phyloP scores from a whole-genome alignment of 2,329 filamentous ascomycete genomes.

The Colletotrichum musicola region DNA sequence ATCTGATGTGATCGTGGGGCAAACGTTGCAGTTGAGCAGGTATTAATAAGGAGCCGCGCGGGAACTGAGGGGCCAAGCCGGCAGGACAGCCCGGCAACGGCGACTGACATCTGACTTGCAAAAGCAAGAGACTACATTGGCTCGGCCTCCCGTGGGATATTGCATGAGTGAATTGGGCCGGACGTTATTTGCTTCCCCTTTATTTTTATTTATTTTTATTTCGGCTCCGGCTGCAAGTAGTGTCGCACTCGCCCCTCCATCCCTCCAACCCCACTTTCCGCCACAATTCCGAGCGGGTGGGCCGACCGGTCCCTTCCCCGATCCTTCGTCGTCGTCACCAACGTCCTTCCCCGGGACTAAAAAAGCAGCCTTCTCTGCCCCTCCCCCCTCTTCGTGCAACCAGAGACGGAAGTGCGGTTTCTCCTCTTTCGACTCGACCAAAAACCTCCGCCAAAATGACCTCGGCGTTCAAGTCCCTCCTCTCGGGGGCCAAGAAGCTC shows the following conservation, averaged over 20 bases:
- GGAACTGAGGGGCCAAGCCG: slow-evolving; percentile 13
- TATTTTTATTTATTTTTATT: too few species aligned
- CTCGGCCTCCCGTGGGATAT: background rate
- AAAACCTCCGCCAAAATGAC: slow-evolving; percentile 49
- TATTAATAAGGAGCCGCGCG: slow-evolving; percentile 33
- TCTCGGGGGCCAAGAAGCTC: slow-evolving; percentile 54
- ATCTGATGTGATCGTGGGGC: too few species aligned
- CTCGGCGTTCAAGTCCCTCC: slow-evolving; percentile 55
- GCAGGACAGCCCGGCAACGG: background rate
- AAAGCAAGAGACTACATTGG: slow-evolving; percentile 33
- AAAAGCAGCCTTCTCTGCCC: background rate
- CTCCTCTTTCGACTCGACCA: background rate
- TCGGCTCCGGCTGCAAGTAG: background rate
- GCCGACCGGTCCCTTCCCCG: slow-evolving; percentile 8
- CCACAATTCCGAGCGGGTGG: slow-evolving; percentile 29
- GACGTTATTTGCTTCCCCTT: background rate
- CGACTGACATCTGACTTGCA: slow-evolving; percentile 4
- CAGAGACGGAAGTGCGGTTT: too few species aligned
- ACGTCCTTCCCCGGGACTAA: background rate
- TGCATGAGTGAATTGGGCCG: background rate
- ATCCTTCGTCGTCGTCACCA: background rate
- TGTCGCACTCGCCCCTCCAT: background rate
- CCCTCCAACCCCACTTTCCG: slow-evolving; percentile 34
- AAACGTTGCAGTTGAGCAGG: background rate
- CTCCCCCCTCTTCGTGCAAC: background rate